Conservation (phyloP, 2,329 filamentous ascomycete genomes). For the Neoascochyta sp. region DNA sequence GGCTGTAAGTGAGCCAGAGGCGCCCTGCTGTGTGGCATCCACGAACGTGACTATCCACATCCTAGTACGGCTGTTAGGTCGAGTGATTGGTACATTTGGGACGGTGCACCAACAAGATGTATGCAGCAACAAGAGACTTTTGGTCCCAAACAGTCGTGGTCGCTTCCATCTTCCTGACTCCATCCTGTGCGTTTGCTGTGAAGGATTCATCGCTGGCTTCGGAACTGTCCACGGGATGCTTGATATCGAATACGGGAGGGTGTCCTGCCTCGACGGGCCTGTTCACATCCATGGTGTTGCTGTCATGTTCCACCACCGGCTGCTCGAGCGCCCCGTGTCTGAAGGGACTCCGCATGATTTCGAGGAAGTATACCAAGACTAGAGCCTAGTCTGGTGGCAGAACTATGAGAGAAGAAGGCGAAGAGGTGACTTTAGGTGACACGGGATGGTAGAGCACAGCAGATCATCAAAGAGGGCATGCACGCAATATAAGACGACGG, state of each 20-base stretch:
- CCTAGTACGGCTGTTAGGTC: not conserved
- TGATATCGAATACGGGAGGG: conserved; percentile 6
- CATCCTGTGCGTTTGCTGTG: conserved; percentile 23
- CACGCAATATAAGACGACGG: no score
- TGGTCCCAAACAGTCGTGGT: conserved; percentile 41
- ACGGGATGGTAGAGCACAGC: no score
- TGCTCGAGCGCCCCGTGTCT: conserved; percentile 2
- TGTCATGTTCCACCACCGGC: conserved; percentile 2
- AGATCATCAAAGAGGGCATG: no score
- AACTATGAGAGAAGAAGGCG: no score
- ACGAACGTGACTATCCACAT: conserved; percentile 21
- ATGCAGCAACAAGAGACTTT: conserved; percentile 39
- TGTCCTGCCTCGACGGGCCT: conserved; percentile 10
- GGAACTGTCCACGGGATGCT: conserved; percentile 8
- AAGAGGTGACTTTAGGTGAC: no score
- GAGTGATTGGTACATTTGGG: not conserved
- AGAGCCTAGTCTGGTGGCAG: no score
- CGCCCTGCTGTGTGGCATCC: conserved; percentile 43
- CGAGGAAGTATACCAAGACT: no score
- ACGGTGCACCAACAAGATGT: conserved; percentile 13
- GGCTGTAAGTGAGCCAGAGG: conserved; percentile 30
- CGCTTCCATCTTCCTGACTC: conserved; percentile 43
- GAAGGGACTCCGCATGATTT: conserved; percentile 6
- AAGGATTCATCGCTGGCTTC: conserved; percentile 4
- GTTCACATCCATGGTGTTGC: conserved; percentile 5